phyloP scores from a whole-genome alignment of 805 yeast genomes.

The Brettanomyces nanus region DNA sequence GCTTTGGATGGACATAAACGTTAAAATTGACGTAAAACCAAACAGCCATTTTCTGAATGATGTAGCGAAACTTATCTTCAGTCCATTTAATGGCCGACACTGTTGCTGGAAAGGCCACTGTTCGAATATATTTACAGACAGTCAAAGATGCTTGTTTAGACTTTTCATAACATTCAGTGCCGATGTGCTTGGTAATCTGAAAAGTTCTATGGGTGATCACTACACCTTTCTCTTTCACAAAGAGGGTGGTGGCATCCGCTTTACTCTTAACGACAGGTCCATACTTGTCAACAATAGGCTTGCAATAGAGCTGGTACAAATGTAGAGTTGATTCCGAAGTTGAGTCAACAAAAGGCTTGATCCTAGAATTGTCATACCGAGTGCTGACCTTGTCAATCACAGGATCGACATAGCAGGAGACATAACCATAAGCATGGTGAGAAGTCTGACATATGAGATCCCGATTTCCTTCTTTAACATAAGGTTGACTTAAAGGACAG shows the following conservation, averaged over 20 bases:
- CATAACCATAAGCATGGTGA: slow-evolving; percentile 12
- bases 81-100: neutral
- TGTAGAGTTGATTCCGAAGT: slow-evolving; percentile 3
- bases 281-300: slow-evolving; percentile 13
- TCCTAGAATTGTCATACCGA: slow-evolving; percentile 14
- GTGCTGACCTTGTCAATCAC: slow-evolving; percentile 4
- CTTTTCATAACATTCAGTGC: slow-evolving; percentile 1
- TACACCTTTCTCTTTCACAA: slow-evolving; percentile 1
- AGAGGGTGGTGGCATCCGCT: neutral
- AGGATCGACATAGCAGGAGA: slow-evolving; percentile 15
- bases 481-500: slow-evolving; percentile 19
- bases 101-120: slow-evolving; percentile 12
- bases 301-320: slow-evolving; percentile 10
- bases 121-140: slow-evolving; percentile 4
- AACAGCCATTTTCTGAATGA: slow-evolving; percentile 7
- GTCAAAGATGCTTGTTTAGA: slow-evolving; percentile 1
- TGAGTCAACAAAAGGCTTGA: slow-evolving; percentile 17
- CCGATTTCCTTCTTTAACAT: slow-evolving; percentile 6
- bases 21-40: slow-evolving; percentile 14
- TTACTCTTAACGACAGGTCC: slow-evolving; percentile 8
- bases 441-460: slow-evolving; percentile 17
- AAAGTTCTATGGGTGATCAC: neutral
- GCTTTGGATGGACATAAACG: slow-evolving; percentile 16
- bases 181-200: neutral
- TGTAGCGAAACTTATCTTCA: slow-evolving; percentile 5